A percentile compares a stretch with the other conserved stretches of the same genome.
Evolutionary conservation across 306 rosid species (phyloP).

Genomic region (Mucuna pruriens): DNA sequence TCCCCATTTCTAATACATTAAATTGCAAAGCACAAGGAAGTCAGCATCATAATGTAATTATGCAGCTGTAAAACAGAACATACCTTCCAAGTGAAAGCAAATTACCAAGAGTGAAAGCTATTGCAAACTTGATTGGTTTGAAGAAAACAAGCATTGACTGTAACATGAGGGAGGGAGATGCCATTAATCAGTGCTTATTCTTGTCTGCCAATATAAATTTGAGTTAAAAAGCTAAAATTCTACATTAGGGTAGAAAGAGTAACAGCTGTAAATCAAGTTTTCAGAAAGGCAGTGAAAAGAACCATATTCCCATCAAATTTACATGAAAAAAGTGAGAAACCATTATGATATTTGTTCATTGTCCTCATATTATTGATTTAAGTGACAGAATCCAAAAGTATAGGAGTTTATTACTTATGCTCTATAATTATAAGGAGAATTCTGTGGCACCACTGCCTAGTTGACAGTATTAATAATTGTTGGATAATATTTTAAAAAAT

Average conservation of each 20-base stretch:
- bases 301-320: constrained; percentile 14
- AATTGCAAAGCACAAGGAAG: background rate
- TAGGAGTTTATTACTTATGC: constrained; percentile 1
- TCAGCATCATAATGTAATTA: constrained; percentile 13
- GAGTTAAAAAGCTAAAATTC: constrained; percentile 31
- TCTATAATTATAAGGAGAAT: background rate
- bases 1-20: background rate
- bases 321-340: constrained; percentile 1
- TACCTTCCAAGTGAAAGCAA: constrained; percentile 95
- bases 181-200: constrained; percentile 42
- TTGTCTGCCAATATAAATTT: constrained; percentile 21
- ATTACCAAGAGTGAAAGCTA: constrained; percentile 93
- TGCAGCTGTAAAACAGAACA: constrained; percentile 34
- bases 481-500: background rate
- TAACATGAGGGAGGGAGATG: constrained; percentile 37
- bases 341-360: background rate
- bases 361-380: background rate
- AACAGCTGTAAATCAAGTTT: constrained; percentile 21
- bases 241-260: constrained; percentile 10
- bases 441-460: background rate
- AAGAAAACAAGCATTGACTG: constrained; percentile 97
- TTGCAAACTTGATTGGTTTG: constrained; percentile 89
- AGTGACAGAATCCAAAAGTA: background rate
- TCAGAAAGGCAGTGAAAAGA: constrained; percentile 30
- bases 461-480: background rate